Percentiles rank a stretch among this genome's conserved stretches.
Evolutionary conservation across 768 basidiomycete genomes (phyloP).

Genomic region (Lyophyllum semitale): DNA sequence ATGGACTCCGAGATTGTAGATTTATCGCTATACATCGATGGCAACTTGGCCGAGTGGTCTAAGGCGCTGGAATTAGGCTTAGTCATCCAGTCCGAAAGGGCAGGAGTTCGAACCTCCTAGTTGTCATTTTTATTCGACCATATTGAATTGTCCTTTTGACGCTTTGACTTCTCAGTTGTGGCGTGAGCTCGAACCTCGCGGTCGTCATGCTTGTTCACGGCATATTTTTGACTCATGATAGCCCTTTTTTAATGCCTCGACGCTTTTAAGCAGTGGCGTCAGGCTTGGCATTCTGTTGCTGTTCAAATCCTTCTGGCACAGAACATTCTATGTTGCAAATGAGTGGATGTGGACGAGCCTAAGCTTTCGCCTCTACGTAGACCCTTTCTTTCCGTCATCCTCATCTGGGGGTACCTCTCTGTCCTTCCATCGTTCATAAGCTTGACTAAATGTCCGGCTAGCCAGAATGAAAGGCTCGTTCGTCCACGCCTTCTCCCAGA

Average conservation of each 20-base stretch:
- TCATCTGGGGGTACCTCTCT: slow-evolving; percentile 38
- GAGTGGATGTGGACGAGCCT: not conserved
- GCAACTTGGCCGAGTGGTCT: slow-evolving; percentile 64
- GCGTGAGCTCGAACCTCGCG: too few species aligned
- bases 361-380: slow-evolving; percentile 13
- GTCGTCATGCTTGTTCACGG: too few species aligned
- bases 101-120: not conserved
- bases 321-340: not conserved
- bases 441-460: slow-evolving; percentile 37
- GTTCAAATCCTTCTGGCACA: not conserved
- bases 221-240: too few species aligned
- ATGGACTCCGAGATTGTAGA: too few species aligned
- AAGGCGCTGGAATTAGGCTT: slow-evolving; percentile 58
- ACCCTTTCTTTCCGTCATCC: slow-evolving; percentile 31
- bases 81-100: not conserved
- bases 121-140: not conserved
- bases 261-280: too few species aligned
- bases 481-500: slow-evolving; percentile 67
- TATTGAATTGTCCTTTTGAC: too few species aligned
- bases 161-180: too few species aligned
- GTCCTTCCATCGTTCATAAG: slow-evolving; percentile 50
- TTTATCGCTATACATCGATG: slow-evolving; percentile 6
- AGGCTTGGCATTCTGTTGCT: too few species aligned
- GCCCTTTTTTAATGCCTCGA: too few species aligned
- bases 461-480: slow-evolving; percentile 59